Percentiles rank a stretch among this genome's conserved stretches.
Evolutionary conservation across 2,329 filamentous ascomycete genomes (phyloP).

Genomic region (Pseudogymnoascus pannorum): DNA sequence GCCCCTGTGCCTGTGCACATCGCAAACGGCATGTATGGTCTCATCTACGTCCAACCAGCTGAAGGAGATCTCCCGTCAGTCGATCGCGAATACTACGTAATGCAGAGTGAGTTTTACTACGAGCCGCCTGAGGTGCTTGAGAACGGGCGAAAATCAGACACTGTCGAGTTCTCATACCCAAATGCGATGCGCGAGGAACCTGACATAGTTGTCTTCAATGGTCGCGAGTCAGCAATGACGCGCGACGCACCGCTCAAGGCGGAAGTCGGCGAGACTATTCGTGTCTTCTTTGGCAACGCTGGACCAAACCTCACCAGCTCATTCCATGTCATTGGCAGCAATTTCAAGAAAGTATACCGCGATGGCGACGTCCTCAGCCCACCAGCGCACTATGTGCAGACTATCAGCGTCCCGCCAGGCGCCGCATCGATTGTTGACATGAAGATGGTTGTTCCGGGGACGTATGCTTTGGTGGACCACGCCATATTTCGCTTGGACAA

Average conservation of each 20-base stretch:
- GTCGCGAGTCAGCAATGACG: slow-evolving; percentile 28
- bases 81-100: slow-evolving; percentile 31
- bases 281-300: slow-evolving; percentile 32
- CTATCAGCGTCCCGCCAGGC: slow-evolving; percentile 26
- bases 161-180: slow-evolving; percentile 31
- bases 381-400: slow-evolving; percentile 24
- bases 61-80: slow-evolving; percentile 26
- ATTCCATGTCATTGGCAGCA: slow-evolving; percentile 29
- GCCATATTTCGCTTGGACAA: slow-evolving; percentile 31
- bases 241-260: slow-evolving; percentile 28
- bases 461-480: slow-evolving; percentile 30
- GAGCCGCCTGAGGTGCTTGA: slow-evolving; percentile 30
- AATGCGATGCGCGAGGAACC: slow-evolving; percentile 29
- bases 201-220: slow-evolving; percentile 29
- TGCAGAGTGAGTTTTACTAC: slow-evolving; percentile 34
- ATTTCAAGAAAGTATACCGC: slow-evolving; percentile 27
- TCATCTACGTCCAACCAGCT: slow-evolving; percentile 31
- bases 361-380: slow-evolving; percentile 29
- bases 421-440: slow-evolving; percentile 27
- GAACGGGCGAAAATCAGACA: slow-evolving; percentile 24
- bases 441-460: slow-evolving; percentile 29
- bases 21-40: slow-evolving; percentile 33
- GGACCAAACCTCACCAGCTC: slow-evolving; percentile 31
- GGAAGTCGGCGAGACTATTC: slow-evolving; percentile 25
- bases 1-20: slow-evolving; percentile 32